Evolutionary conservation across 2,329 filamentous ascomycete genomes (phyloP).

Genomic region (Blumeria hordei): DNA sequence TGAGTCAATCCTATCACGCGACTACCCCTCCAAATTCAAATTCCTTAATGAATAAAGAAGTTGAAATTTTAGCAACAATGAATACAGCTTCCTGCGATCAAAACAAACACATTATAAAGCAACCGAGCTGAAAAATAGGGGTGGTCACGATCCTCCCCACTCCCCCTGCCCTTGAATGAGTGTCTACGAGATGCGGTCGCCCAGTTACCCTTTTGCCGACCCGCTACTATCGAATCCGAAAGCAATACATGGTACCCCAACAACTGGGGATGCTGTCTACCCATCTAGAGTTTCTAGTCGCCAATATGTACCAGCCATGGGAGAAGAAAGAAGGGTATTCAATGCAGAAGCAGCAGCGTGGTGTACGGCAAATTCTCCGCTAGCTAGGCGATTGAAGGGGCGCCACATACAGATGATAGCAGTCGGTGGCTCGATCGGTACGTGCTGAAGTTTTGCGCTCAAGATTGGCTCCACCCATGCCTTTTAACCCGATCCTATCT

Average conservation of each 20-base stretch:
- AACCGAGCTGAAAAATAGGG: too few relatives aligned
- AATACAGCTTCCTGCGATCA: too few relatives aligned
- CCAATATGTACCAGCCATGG: conserved; percentile 6
- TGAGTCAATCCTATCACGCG: too few relatives aligned
- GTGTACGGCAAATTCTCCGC: conserved; percentile 45
- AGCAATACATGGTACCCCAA: conserved; percentile 5
- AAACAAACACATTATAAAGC: too few relatives aligned
- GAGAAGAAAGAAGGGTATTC: conserved; percentile 20
- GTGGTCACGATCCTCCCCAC: not conserved
- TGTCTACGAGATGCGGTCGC: conserved; percentile 3
- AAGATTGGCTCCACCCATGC: not conserved
- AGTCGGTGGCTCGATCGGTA: conserved; percentile 74
- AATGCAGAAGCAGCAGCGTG: conserved; percentile 37
- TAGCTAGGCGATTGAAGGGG: conserved; percentile 56
- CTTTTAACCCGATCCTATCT: not conserved
- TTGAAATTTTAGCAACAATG: too few relatives aligned
- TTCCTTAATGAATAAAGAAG: too few relatives aligned
- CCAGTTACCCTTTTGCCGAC: conserved; percentile 9
- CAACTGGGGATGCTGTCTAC: conserved; percentile 9
- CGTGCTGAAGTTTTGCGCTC: conserved; percentile 2
- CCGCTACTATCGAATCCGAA: conserved; percentile 9
- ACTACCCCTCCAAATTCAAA: too few relatives aligned
- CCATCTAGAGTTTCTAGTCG: conserved; percentile 5
- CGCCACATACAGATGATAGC: conserved; percentile 94
- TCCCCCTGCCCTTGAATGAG: conserved; percentile 4